Evolutionary conservation across 371 early-diverging fungal genomes (phyloP), one percentile per base, ranked within the genome.

Genomic region (Fennellomyces sp.): DNA sequence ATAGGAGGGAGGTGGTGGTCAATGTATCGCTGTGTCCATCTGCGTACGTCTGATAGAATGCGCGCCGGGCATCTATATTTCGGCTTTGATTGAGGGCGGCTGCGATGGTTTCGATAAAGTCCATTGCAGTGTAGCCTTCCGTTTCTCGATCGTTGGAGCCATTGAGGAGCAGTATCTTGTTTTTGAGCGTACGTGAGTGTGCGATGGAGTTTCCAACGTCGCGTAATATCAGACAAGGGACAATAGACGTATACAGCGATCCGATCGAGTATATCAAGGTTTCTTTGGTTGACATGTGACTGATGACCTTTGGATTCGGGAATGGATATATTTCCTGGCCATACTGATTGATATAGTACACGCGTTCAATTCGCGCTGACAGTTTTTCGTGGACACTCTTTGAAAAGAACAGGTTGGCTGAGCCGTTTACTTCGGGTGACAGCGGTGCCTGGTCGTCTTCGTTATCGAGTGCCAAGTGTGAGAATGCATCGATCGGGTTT

Each of bases 101-200:
- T 1, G 88, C 81, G 52, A 91, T 80, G 23, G 88, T 86, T 26
- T 83, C 72, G 36, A 89, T 80, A 54, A 89, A 91, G 52, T 91
- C 91, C 30, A 88, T 51, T 0, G 90, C 91, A 1, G 87, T 85
- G 61, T 87, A 89, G 13, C 81, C 85, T 15, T 76, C 77, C 11
- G 88, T 88, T 63, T 91, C 91, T 11, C 90, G 79, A 55, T 91
- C 91, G 45, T 73, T 76, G 7, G 86, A 78, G 0, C 90, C 90
- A 58, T 91, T 91, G 36, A 91, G 67, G 41, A 89, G 70, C 28
- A 91, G 73, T 7, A 91, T 74, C 64, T 91, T 91, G 63, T 76
- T 72, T 49, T 73, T 73, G 36, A 85, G 58, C 5, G 81, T 71
- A 15, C 65, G 56, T 1, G 85, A 83, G 21, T 82, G 70, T 21